These are phyloP conservation scores for Trypanosoma melophagium DNA, from an alignment of 208 protist species.

Conservation along the genomic window DNA sequence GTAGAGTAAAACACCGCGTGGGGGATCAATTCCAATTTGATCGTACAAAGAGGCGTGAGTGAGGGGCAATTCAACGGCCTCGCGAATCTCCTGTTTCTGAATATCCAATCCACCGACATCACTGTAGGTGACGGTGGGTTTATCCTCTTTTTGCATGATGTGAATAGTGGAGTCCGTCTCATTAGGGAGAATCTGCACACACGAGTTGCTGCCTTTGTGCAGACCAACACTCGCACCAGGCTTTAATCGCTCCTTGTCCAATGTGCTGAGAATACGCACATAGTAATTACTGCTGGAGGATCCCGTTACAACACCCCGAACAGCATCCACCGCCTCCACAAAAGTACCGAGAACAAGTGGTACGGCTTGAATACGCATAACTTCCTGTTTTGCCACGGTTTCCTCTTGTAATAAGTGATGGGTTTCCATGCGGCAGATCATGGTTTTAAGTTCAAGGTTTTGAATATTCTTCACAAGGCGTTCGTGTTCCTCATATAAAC, in stretches of 20 bases:
- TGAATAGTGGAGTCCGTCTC: constrained; percentile 98
- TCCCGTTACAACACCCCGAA: constrained; percentile 94
- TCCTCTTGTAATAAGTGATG: constrained; percentile 90
- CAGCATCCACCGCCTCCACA: constrained; percentile 98
- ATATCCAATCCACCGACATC: constrained; percentile 99
- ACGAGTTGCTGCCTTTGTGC: constrained; percentile 98
- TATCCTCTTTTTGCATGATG: constrained; percentile 91
- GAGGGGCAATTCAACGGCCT: constrained; percentile 99
- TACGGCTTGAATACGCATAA: constrained; percentile 99
- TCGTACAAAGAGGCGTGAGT: constrained; percentile 99
- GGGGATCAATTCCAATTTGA: constrained; percentile 99
- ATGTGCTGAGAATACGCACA: constrained; percentile 96
- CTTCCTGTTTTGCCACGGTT: constrained; percentile 90
- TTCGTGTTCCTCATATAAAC: constrained; percentile 85
- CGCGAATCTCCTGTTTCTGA: constrained; percentile 99
- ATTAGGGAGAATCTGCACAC: constrained; percentile 97
- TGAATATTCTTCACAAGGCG: constrained; percentile 61
- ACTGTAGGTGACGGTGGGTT: constrained; percentile 94
- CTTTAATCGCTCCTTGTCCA: constrained; percentile 98
- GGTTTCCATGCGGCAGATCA: constrained; percentile 88
- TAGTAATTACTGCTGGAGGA: constrained; percentile 98
- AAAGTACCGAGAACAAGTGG: constrained; percentile 99
- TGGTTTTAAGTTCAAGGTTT: constrained; percentile 85
- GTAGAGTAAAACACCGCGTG: constrained; percentile 99
- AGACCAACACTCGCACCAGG: constrained; percentile 98